A percentile compares a stretch with the other conserved stretches of the same genome.
Evolutionary conservation across 2,329 filamentous ascomycete species (phyloP).

Genomic region (Apiospora pterosperma): DNA sequence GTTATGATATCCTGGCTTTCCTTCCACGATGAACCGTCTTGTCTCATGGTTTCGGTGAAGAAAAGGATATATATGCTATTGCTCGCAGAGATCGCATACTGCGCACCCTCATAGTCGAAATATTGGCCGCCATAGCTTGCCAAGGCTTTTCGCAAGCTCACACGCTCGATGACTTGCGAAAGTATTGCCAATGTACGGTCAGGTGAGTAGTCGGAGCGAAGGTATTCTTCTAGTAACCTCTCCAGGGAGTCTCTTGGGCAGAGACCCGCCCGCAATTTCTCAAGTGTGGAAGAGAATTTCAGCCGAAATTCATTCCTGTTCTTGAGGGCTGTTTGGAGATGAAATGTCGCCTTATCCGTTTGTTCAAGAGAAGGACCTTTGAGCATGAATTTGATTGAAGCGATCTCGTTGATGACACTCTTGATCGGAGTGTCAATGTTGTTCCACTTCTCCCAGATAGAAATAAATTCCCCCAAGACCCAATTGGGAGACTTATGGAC

Average conservation of each 20-base stretch:
- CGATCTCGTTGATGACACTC: not conserved
- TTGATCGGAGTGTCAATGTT: not conserved
- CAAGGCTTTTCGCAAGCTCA: not conserved
- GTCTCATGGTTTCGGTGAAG: not conserved
- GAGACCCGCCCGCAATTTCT: not conserved
- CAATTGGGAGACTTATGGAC: not conserved
- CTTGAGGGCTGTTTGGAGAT: fast-evolving
- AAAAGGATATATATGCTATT: not conserved
- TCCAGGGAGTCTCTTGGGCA: not conserved
- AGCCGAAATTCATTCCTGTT: not conserved
- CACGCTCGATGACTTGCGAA: too few relatives aligned
- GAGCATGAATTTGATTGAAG: not conserved
- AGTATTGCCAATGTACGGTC: not conserved
- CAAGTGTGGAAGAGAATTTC: not conserved
- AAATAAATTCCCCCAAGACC: not conserved
- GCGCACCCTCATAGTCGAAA: not conserved
- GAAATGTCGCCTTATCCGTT: fast-evolving
- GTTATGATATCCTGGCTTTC: not conserved
- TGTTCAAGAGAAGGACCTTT: not conserved
- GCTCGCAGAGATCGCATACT: not conserved
- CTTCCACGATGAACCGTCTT: not conserved
- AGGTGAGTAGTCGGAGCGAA: not conserved
- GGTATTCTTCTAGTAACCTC: not conserved
- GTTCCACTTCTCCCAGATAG: not conserved
- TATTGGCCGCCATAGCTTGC: not conserved